These are phyloP conservation scores for Thielaviopsis populi DNA, from an alignment of 2,329 filamentous ascomycete genomes.

Conservation along the genomic window DNA sequence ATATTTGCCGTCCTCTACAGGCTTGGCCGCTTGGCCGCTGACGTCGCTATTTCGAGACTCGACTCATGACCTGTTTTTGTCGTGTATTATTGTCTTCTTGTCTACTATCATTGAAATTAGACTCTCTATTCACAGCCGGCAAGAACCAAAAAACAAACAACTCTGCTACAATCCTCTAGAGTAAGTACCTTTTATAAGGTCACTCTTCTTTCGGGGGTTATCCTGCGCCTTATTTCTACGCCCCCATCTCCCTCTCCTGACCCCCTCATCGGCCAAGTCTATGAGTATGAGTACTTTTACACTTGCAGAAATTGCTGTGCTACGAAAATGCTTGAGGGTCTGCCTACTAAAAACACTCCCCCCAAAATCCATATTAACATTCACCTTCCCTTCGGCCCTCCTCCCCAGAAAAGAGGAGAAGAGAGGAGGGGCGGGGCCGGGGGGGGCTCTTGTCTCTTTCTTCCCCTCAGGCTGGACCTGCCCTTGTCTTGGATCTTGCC, in stretches of 20 bases:
- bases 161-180: background rate
- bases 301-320: constrained; percentile 3
- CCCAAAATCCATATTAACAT: background rate
- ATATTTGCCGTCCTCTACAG: background rate
- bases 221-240: background rate
- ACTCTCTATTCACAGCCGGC: background rate
- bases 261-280: background rate
- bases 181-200: background rate
- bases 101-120: background rate
- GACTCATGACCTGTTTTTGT: background rate
- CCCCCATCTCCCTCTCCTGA: background rate
- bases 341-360: background rate
- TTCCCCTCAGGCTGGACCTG: background rate
- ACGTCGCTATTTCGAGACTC: background rate
- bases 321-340: background rate
- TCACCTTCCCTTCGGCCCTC: background rate
- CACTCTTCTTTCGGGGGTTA: background rate
- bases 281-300: background rate
- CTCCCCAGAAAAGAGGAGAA: background rate
- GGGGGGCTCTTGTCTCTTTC: background rate
- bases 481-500: background rate
- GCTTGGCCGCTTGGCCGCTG: background rate
- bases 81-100: background rate
- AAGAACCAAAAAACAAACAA: no score
- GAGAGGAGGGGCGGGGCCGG: no score